phyloP scores from a whole-genome alignment of 1,284 basidiomycete genomes.

The Ceratobasidium theobromae region DNA sequence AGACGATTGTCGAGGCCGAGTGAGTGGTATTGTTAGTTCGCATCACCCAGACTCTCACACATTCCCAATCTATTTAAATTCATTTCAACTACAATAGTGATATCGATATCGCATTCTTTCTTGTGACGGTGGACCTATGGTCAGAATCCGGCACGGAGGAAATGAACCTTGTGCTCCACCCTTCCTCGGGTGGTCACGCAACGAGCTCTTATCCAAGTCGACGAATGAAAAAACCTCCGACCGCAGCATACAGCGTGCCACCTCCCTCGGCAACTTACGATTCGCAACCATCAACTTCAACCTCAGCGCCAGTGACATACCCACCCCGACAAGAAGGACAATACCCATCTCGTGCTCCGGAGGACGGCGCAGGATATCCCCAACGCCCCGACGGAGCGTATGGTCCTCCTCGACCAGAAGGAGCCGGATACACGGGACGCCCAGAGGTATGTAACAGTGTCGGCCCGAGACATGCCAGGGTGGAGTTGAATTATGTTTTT shows the following conservation, averaged over 20 bases:
- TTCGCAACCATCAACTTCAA: slow-evolving; percentile 23
- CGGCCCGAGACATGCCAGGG: not conserved
- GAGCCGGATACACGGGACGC: slow-evolving; percentile 11
- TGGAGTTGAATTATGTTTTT: slow-evolving; percentile 2
- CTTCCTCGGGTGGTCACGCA: slow-evolving; percentile 45
- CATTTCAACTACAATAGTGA: slow-evolving; percentile 53
- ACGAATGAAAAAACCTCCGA: slow-evolving; percentile 19
- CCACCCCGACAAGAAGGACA: slow-evolving; percentile 23
- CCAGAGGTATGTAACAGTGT: slow-evolving; percentile 18
- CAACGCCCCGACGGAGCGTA: slow-evolving; percentile 25
- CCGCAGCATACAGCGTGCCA: slow-evolving; percentile 29
- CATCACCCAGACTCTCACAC: slow-evolving; percentile 8
- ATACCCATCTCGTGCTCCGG: slow-evolving; percentile 17
- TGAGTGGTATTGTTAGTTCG: slow-evolving; percentile 47
- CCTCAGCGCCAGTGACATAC: slow-evolving; percentile 7
- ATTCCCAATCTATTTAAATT: slow-evolving; percentile 36
- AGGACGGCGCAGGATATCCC: slow-evolving; percentile 12
- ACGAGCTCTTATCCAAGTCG: slow-evolving; percentile 25
- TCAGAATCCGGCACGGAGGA: slow-evolving; percentile 76
- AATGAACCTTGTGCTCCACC: slow-evolving; percentile 84
- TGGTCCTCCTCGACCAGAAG: slow-evolving; percentile 10
- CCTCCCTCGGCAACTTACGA: slow-evolving; percentile 11
- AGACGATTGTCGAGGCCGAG: slow-evolving; percentile 73
- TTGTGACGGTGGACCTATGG: slow-evolving; percentile 88
- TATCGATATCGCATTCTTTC: slow-evolving; percentile 80